phyloP scores from a whole-genome alignment of 192 early-diverging fungal genomes.

The Geranomyces variabilis region DNA sequence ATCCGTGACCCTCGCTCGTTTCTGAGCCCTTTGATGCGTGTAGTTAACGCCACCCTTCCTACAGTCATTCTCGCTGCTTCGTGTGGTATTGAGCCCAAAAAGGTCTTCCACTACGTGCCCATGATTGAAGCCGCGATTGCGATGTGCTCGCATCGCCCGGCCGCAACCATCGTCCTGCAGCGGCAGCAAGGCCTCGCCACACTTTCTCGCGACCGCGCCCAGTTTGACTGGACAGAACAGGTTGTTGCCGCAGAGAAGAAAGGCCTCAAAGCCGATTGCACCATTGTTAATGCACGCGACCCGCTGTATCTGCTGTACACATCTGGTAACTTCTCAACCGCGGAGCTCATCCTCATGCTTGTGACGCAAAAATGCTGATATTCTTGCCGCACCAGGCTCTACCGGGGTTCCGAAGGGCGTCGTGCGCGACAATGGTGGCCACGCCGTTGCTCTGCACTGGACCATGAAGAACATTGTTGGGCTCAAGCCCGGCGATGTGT shows the following conservation, averaged over 20 bases:
- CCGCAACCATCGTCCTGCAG: conserved; percentile 62
- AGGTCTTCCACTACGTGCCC: conserved; percentile 74
- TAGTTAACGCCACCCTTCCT: background rate
- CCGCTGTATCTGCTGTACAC: conserved; percentile 82
- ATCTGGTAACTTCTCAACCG: conserved; percentile 15
- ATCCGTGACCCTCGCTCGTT: too few relatives aligned
- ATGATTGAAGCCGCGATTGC: conserved; percentile 74
- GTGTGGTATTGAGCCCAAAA: conserved; percentile 77
- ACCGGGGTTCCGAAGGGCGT: conserved; percentile 81
- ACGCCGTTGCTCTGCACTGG: conserved; percentile 71
- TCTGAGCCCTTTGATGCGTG: too few relatives aligned
- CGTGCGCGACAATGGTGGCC: conserved; percentile 60
- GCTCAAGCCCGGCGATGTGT: conserved; percentile 70
- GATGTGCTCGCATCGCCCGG: conserved; percentile 53
- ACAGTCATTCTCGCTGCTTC: conserved; percentile 73
- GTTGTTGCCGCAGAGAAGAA: conserved; percentile 45
- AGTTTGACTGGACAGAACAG: conserved; percentile 58
- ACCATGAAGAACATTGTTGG: conserved; percentile 76
- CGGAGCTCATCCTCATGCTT: background rate
- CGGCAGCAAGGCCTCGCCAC: conserved; percentile 59
- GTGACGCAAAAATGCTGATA: too few relatives aligned
- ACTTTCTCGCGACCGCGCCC: conserved; percentile 57
- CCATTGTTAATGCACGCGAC: conserved; percentile 62
- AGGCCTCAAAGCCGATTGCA: conserved; percentile 45
- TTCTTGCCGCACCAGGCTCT: conserved; percentile 10